Conservation (phyloP, 495 filamentous ascomycete species). For the Terfezia claveryi region DNA sequence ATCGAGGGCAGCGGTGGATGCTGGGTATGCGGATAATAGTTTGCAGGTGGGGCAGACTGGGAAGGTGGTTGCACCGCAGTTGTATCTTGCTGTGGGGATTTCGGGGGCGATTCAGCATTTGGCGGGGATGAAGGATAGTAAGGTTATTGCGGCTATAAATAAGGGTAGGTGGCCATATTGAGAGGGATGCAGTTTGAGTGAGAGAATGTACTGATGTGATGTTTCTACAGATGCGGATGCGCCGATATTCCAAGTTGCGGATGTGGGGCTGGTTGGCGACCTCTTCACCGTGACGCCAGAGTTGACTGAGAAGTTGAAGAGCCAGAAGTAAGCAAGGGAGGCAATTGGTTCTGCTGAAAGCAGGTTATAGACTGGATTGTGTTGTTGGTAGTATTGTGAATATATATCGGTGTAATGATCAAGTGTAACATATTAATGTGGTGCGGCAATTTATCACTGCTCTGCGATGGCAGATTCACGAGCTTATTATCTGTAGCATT, state of each 20-base stretch:
- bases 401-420: no score
- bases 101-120: conserved; percentile 95
- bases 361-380: no score
- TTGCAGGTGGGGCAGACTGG: conserved; percentile 95
- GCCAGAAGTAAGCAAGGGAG: conserved; percentile 22
- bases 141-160: conserved; percentile 97
- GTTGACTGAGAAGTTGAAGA: conserved; percentile 82
- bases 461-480: no score
- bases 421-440: no score
- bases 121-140: conserved; percentile 99
- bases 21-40: conserved; percentile 97
- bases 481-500: no score
- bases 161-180: conserved; percentile 27
- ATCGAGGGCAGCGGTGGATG: conserved; percentile 85
- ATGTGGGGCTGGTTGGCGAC: conserved; percentile 87
- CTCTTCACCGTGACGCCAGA: conserved; percentile 90
- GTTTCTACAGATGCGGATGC: conserved; percentile 47
- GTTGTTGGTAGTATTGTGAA: no score
- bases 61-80: conserved; percentile 89
- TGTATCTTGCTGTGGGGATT: conserved; percentile 90
- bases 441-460: no score
- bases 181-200: no score
- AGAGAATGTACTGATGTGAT: background rate
- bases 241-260: conserved; percentile 94
- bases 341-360: background rate